phyloP scores from a whole-genome alignment of 176 grass and related monocot genomes.

The Zea luxurians region DNA sequence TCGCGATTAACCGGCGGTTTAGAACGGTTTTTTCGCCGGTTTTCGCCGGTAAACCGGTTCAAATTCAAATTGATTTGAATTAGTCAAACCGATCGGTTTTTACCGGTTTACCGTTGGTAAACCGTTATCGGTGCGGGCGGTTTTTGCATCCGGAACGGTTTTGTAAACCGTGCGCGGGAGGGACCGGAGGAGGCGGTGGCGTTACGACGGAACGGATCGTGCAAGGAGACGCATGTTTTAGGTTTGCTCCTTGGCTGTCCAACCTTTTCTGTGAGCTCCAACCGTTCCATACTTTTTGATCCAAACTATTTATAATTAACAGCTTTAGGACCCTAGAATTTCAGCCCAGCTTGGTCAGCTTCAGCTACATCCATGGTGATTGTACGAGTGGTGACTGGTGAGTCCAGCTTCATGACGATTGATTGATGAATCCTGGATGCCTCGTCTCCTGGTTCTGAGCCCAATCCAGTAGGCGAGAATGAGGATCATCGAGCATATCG shows the following conservation, averaged over 20 bases:
- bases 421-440: not conserved
- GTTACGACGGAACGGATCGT: not conserved
- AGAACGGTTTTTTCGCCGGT: no score
- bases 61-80: no score
- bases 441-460: not conserved
- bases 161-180: not conserved
- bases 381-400: no score
- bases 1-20: no score
- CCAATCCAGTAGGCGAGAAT: not conserved
- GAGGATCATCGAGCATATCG: not conserved
- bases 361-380: no score
- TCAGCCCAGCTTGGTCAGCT: no score
- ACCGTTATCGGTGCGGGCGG: no score
- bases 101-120: no score
- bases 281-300: not conserved
- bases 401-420: not conserved
- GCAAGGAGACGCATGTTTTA: not conserved
- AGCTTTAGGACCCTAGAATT: no score
- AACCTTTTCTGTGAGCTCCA: not conserved
- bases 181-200: not conserved
- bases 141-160: no score
- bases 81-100: no score
- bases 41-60: no score
- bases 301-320: not conserved
- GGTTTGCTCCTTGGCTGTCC: not conserved